Conservation (phyloP, 441 rosid genomes). For the Pelargonium citronellum region DNA sequence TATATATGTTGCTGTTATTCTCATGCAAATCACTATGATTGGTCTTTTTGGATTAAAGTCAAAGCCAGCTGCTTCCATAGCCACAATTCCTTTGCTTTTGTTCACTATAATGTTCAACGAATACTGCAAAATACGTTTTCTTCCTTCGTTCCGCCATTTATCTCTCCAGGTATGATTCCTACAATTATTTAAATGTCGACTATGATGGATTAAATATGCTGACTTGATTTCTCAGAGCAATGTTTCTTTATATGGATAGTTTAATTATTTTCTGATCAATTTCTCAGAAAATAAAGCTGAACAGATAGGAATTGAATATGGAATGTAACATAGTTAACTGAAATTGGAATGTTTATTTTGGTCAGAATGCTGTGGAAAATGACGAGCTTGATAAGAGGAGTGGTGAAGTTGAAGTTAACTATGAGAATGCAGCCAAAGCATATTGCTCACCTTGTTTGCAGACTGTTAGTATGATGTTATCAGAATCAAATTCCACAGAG, state of each 20-base stretch:
- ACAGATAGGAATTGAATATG: no score
- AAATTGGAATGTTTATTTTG: conserved; percentile 7
- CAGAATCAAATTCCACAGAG: conserved; percentile 35
- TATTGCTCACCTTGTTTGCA: conserved; percentile 50
- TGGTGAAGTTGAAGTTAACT: conserved; percentile 41
- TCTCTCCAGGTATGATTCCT: conserved; percentile 49
- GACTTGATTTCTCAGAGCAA: not conserved
- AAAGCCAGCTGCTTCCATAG: conserved; percentile 73
- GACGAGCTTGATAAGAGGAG: conserved; percentile 57
- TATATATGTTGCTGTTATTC: conserved; percentile 52
- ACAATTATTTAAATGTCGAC: not conserved
- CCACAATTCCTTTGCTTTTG: conserved; percentile 63
- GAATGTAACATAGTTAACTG: no score
- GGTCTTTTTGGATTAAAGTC: conserved; percentile 86
- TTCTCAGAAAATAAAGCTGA: no score
- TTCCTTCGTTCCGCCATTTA: conserved; percentile 55
- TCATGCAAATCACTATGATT: conserved; percentile 89
- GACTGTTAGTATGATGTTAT: conserved; percentile 25
- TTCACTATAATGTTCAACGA: conserved; percentile 67
- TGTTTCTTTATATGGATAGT: no score
- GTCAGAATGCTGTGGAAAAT: conserved; percentile 57
- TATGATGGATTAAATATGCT: not conserved
- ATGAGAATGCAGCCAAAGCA: conserved; percentile 38
- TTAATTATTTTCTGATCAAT: no score
- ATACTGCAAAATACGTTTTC: conserved; percentile 83